phyloP scores from a whole-genome alignment of 805 yeast species.

The Spathaspora boniae region DNA sequence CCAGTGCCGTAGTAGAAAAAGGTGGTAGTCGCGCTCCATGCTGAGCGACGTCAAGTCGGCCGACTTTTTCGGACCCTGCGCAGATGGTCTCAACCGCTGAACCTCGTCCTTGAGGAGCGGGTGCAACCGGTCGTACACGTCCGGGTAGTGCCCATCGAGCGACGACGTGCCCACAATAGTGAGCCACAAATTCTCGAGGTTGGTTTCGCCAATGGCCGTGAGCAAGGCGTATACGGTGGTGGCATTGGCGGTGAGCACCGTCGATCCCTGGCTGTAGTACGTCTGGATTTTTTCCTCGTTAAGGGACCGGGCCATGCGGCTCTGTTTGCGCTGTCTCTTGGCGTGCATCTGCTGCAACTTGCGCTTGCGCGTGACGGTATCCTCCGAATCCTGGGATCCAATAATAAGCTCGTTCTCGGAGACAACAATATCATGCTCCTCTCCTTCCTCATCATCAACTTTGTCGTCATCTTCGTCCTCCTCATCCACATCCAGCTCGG shows the following conservation, averaged over 20 bases:
- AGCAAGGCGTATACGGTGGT: conserved; percentile 77
- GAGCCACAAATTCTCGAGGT: conserved; percentile 70
- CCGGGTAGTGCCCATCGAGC: conserved; percentile 67
- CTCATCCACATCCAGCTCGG: conserved; percentile 25
- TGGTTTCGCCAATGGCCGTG: conserved; percentile 80
- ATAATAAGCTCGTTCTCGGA: conserved; percentile 9
- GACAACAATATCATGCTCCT: conserved; percentile 11
- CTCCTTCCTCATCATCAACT: conserved; percentile 21
- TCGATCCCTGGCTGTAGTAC: conserved; percentile 83
- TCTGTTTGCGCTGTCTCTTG: conserved; percentile 34
- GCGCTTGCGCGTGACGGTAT: conserved; percentile 22
- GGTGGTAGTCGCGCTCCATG: conserved; percentile 78
- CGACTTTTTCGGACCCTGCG: conserved; percentile 20
- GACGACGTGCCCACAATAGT: conserved; percentile 87
- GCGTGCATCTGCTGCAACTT: conserved; percentile 26
- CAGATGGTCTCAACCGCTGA: conserved; percentile 53
- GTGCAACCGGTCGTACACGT: conserved; percentile 64
- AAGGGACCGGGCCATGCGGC: conserved; percentile 36
- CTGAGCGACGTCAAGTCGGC: conserved; percentile 47
- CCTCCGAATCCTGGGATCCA: conserved; percentile 24
- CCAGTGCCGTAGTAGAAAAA: conserved; percentile 89
- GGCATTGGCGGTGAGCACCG: conserved; percentile 69
- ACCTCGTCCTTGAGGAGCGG: conserved; percentile 85
- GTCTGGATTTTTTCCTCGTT: conserved; percentile 60
- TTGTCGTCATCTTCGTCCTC: conserved; percentile 24